Evolutionary conservation across 495 filamentous ascomycete species (phyloP).

Genomic region (Sabuloglossum arenarium): DNA sequence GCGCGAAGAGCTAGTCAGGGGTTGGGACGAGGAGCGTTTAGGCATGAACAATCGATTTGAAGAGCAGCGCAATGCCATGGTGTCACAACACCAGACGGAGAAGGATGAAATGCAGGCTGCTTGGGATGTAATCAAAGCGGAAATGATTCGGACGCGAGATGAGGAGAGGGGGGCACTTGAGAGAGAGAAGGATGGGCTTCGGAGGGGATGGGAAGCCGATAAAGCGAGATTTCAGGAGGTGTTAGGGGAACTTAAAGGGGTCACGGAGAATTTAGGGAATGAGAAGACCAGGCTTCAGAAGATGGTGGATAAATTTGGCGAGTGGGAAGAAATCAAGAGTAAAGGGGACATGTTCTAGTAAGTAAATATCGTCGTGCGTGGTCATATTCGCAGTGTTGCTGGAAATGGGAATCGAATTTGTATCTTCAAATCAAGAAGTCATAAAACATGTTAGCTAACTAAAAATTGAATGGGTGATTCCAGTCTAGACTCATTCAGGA

Average conservation of each 20-base stretch:
- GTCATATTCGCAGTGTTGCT: not conserved
- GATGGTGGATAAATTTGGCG: slow-evolving; percentile 34
- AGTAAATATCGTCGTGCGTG: slow-evolving; percentile 17
- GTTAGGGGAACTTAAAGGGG: slow-evolving; percentile 27
- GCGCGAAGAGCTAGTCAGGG: slow-evolving; percentile 9
- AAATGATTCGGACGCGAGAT: slow-evolving; percentile 1
- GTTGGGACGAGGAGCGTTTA: slow-evolving; percentile 10
- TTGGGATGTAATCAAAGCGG: not conserved
- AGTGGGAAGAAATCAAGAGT: slow-evolving; percentile 36
- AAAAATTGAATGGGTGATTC: slow-evolving; percentile 1
- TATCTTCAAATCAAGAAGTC: slow-evolving; percentile 21
- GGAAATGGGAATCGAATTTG: slow-evolving; percentile 16
- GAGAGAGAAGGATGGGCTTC: slow-evolving; percentile 21
- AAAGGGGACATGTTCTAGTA: slow-evolving; percentile 43
- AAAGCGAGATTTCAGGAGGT: slow-evolving; percentile 27
- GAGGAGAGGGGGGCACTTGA: slow-evolving; percentile 5
- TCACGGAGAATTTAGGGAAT: slow-evolving; percentile 28
- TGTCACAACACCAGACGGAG: not conserved
- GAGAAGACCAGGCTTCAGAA: slow-evolving; percentile 37
- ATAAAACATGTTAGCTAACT: slow-evolving; percentile 5
- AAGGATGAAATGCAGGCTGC: slow-evolving; percentile 1
- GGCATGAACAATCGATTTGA: slow-evolving; percentile 8
- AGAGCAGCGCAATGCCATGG: slow-evolving; percentile 1
- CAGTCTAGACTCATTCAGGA: slow-evolving; percentile 36
- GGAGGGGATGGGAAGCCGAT: slow-evolving; percentile 25